A percentile compares a stretch with the other conserved stretches of the same genome.
phyloP scores from a whole-genome alignment of 306 rosid genomes.

The peach (Prunus persica) region Prunus_persica_NCBIv2 NC_034012.1:727501-728000 shows the following conservation, averaged over 20 bases:
- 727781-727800: conserved; percentile 44
- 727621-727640: conserved; percentile 45
- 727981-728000: no score
- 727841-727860: conserved; percentile 68
- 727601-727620: conserved; percentile 52
- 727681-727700: conserved; percentile 82
- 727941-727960: no score
- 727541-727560: conserved; percentile 49
- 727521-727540: conserved; percentile 37
- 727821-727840: conserved; percentile 71
- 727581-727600: conserved; percentile 81
- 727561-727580: conserved; percentile 61
- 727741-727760: conserved; percentile 49
- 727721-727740: conserved; percentile 64
- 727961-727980: no score
- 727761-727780: conserved; percentile 50
- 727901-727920: no score
- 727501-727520: conserved; percentile 48
- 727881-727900: neutral
- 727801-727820: conserved; percentile 78
- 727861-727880: conserved; percentile 37
- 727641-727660: conserved; percentile 52
- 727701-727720: conserved; percentile 40
- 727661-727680: conserved; percentile 60
- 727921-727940: no score